Evolutionary conservation across 176 grass and related monocot genomes (phyloP).

Genomic region (maize (Zea mays)): DNA sequence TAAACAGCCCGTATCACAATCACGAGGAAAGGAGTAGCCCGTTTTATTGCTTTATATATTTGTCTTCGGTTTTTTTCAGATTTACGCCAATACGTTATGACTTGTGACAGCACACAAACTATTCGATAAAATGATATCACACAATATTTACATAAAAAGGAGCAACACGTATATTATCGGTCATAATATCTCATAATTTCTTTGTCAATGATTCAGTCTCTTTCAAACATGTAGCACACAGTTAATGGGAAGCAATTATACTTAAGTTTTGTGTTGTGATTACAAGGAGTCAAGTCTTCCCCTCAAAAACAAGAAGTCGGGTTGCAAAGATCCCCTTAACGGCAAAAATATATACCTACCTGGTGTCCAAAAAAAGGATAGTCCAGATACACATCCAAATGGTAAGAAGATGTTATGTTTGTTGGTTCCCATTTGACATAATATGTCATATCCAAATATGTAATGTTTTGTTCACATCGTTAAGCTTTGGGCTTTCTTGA

Average conservation of each 20-base stretch:
- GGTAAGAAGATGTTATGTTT: conserved; percentile 53
- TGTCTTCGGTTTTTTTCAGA: too few species aligned
- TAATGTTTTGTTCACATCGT: conserved; percentile 51
- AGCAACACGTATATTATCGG: too few species aligned
- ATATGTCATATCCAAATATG: conserved; percentile 58
- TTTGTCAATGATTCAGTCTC: neutral
- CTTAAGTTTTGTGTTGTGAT: neutral
- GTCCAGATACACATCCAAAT: conserved; percentile 76
- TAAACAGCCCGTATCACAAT: too few species aligned
- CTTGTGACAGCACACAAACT: too few species aligned
- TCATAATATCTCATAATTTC: too few species aligned
- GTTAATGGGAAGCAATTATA: conserved; percentile 16
- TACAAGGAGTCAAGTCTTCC: neutral
- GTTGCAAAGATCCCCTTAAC: neutral
- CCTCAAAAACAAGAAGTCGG: too few species aligned
- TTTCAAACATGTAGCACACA: neutral
- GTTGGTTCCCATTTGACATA: conserved; percentile 61
- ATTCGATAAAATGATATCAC: too few species aligned
- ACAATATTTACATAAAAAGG: too few species aligned
- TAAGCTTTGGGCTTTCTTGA: conserved; percentile 70
- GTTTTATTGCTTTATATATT: too few species aligned
- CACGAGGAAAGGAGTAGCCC: too few species aligned
- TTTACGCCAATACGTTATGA: too few species aligned
- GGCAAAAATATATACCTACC: conserved; percentile 24
- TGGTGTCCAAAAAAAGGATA: conserved; percentile 80